A percentile compares a stretch with the other conserved stretches of the same genome.
phyloP scores from a whole-genome alignment of 225 moss, liverwort and hornwort species.

The Pseudoscleropodium purum region DNA sequence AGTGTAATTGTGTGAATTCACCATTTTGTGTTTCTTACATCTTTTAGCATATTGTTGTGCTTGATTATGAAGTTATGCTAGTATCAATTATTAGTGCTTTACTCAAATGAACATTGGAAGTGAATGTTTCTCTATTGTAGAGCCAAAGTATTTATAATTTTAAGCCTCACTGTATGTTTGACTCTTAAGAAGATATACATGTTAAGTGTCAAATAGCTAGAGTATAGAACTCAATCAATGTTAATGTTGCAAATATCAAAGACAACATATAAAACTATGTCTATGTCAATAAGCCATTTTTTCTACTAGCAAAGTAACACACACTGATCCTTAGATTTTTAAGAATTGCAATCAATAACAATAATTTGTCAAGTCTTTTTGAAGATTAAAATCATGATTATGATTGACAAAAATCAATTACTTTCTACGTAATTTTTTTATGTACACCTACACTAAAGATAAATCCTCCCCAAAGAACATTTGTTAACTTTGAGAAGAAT shows the following conservation, averaged over 20 bases:
- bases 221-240: neutral
- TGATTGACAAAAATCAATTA: too few relatives aligned
- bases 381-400: neutral
- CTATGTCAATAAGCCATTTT: neutral
- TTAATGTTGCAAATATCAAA: neutral
- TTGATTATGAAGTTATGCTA: neutral
- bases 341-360: neutral
- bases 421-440: too few relatives aligned
- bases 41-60: neutral
- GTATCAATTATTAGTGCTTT: neutral
- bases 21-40: neutral
- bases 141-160: too few relatives aligned
- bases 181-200: too few relatives aligned
- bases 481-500: neutral
- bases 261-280: neutral
- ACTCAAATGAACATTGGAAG: neutral
- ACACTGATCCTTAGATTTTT: neutral
- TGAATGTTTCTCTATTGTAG: neutral
- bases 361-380: neutral
- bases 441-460: too few relatives aligned
- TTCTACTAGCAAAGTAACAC: neutral
- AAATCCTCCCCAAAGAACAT: too few relatives aligned
- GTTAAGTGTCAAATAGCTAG: accelerated
- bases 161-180: too few relatives aligned
- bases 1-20: neutral